These are phyloP conservation scores for Saturnispora serradocipensis DNA, from an alignment of 805 yeast species.

Conservation along the genomic window DNA sequence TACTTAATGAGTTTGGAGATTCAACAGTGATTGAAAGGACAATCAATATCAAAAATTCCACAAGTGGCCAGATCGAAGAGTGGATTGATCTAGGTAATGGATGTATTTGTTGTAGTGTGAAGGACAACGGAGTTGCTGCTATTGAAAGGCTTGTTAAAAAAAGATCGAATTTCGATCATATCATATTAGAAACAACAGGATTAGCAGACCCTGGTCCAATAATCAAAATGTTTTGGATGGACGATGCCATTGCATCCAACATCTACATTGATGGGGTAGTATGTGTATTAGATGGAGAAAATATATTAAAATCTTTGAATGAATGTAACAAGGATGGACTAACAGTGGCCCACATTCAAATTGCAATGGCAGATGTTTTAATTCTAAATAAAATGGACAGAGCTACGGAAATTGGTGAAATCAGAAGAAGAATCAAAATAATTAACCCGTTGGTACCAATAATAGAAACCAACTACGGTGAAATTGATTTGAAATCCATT, in stretches of 20 bases:
- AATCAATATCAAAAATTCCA: conserved; percentile 52
- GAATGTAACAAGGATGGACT: conserved; percentile 26
- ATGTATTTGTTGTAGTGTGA: conserved; percentile 92
- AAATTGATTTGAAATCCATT: conserved; percentile 54
- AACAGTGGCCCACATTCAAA: conserved; percentile 82
- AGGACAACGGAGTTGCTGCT: conserved; percentile 90
- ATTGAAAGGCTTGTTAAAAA: conserved; percentile 77
- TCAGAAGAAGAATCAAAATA: conserved; percentile 31
- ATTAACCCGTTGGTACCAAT: conserved; percentile 69
- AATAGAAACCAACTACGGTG: conserved; percentile 62
- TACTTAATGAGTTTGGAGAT: conserved; percentile 87
- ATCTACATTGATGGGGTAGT: conserved; percentile 88
- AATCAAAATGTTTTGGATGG: conserved; percentile 96
- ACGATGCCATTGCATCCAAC: conserved; percentile 74
- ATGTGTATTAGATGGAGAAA: conserved; percentile 72
- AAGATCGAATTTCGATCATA: conserved; percentile 68
- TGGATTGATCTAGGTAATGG: conserved; percentile 98
- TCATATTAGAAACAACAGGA: conserved; percentile 91
- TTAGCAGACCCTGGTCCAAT: conserved; percentile 97
- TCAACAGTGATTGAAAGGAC: conserved; percentile 84
- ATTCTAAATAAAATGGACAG: conserved; percentile 72
- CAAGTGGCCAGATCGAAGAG: conserved; percentile 59
- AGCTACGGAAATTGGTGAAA: conserved; percentile 10
- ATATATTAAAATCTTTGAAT: conserved; percentile 54
- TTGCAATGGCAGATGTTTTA: conserved; percentile 81